Evolutionary conservation across 345 rosid genomes (phyloP).

Genomic region (Ailanthus altissimus): DNA sequence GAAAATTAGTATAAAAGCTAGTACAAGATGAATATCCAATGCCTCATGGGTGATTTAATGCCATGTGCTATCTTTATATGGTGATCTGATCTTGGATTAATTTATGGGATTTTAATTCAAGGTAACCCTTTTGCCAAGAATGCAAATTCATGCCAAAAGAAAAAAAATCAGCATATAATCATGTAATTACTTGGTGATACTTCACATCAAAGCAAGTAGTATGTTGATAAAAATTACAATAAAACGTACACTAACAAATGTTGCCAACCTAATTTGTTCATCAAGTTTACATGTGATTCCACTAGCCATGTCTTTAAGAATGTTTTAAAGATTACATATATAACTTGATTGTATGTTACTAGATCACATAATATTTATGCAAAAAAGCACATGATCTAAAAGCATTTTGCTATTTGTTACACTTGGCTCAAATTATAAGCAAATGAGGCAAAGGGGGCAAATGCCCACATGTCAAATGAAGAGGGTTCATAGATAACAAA

Average conservation of each 20-base stretch:
- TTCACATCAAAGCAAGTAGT: not conserved
- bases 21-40: not conserved
- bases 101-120: not conserved
- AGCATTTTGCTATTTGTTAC: not conserved
- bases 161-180: not conserved
- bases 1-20: not conserved
- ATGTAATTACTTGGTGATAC: not conserved
- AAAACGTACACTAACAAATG: not conserved
- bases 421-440: not conserved
- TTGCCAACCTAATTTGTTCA: too few species aligned
- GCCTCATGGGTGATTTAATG: not conserved
- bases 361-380: not conserved
- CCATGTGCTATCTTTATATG: conserved; percentile 1
- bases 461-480: not conserved
- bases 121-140: not conserved
- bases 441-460: not conserved
- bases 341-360: too few species aligned
- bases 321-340: too few species aligned
- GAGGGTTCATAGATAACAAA: not conserved
- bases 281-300: too few species aligned
- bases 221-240: not conserved
- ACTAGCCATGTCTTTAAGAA: too few species aligned
- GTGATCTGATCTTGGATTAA: not conserved
- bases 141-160: not conserved
- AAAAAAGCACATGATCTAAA: too few species aligned